Percentiles rank a stretch among this genome's conserved stretches.
phyloP scores from a whole-genome alignment of 805 yeast species.

The Saturnispora dispora region DNA sequence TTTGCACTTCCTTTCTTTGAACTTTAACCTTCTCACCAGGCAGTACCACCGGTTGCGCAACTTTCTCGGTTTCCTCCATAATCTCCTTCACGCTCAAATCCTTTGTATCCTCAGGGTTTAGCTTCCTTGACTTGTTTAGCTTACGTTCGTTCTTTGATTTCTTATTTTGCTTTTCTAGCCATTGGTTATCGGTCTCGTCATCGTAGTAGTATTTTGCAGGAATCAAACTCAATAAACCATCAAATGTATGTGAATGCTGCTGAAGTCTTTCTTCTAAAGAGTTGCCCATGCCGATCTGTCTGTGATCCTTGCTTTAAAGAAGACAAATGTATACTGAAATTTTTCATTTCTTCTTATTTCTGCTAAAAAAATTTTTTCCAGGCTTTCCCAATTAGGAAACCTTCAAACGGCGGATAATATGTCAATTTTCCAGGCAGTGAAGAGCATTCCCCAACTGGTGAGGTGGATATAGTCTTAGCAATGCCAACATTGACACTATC shows the following conservation, averaged over 20 bases:
- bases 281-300: slow-evolving; percentile 11
- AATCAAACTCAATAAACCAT: slow-evolving; percentile 79
- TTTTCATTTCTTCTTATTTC: neutral
- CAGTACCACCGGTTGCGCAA: slow-evolving; percentile 42
- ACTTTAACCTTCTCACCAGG: slow-evolving; percentile 19
- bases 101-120: slow-evolving; percentile 55
- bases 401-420: neutral
- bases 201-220: slow-evolving; percentile 94
- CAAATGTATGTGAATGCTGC: slow-evolving; percentile 73
- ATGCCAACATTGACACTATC: slow-evolving; percentile 50
- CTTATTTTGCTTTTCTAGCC: slow-evolving; percentile 65
- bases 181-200: slow-evolving; percentile 80
- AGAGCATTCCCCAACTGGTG: neutral
- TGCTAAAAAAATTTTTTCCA: neutral
- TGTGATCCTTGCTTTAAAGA: neutral
- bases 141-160: slow-evolving; percentile 55
- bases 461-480: neutral
- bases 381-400: neutral
- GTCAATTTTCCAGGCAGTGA: slow-evolving; percentile 6
- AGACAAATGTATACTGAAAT: slow-evolving; percentile 4
- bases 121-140: slow-evolving; percentile 55
- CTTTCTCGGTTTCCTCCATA: slow-evolving; percentile 42
- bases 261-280: slow-evolving; percentile 57
- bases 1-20: slow-evolving; percentile 11
- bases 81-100: slow-evolving; percentile 52